phyloP scores from a whole-genome alignment of 352 stramenopile genomes.

The Phytophthora sansomeana region DNA sequence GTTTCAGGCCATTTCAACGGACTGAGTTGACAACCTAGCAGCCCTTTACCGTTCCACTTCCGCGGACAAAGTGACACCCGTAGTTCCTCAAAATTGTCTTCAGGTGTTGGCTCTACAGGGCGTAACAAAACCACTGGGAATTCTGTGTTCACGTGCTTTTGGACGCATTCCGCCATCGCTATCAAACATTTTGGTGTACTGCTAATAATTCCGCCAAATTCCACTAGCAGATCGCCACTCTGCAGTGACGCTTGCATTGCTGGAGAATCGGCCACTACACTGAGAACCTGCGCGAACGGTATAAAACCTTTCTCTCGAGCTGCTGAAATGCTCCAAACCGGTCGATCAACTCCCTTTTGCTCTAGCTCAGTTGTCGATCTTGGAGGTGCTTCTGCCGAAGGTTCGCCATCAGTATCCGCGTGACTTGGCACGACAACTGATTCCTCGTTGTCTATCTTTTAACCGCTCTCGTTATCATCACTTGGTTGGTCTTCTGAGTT shows the following conservation, averaged over 20 bases:
- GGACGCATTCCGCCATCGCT: conserved; percentile 57
- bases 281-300: conserved; percentile 63
- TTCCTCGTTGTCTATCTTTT: not conserved
- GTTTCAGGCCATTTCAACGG: conserved; percentile 62
- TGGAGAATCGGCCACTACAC: conserved; percentile 49
- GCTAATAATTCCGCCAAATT: conserved; percentile 59
- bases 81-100: conserved; percentile 24
- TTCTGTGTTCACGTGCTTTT: conserved; percentile 46
- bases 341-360: not conserved
- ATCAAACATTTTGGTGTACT: conserved; percentile 60
- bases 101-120: not conserved
- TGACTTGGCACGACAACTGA: not conserved
- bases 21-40: conserved; percentile 69
- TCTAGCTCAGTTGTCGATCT: not conserved
- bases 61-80: conserved; percentile 38
- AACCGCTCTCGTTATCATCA: not conserved
- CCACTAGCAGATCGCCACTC: conserved; percentile 52
- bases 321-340: conserved; percentile 22
- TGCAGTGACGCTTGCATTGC: conserved; percentile 54
- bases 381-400: not conserved
- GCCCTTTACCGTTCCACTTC: conserved; percentile 72
- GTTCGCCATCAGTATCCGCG: not conserved
- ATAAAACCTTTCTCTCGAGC: conserved; percentile 15
- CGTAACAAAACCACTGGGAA: conserved; percentile 55
- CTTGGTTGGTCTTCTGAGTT: not conserved